phyloP scores from a whole-genome alignment of 2,329 filamentous ascomycete species.

The Orbilia quercus region DNA sequence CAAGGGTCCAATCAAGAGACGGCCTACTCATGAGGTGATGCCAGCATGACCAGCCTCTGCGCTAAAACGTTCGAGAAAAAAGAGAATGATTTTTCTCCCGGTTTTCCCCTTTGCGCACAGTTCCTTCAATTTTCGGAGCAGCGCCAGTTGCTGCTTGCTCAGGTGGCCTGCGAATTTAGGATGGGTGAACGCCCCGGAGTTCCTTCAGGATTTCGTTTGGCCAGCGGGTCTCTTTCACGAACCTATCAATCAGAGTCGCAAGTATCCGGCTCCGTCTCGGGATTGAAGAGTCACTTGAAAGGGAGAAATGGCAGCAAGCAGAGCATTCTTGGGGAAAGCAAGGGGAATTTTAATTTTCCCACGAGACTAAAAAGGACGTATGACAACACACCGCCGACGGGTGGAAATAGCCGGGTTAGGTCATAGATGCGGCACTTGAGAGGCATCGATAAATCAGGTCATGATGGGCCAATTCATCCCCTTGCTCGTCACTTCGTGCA shows the following conservation, averaged over 20 bases:
- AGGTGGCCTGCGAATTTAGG: conserved; percentile 9
- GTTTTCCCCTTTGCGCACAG: conserved; percentile 10
- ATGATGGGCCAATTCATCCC: neutral
- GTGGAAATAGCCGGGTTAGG: conserved; percentile 4
- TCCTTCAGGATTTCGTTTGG: conserved; percentile 45
- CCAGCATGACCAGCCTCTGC: conserved; percentile 34
- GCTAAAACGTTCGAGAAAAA: conserved; percentile 56
- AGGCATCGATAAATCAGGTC: conserved; percentile 24
- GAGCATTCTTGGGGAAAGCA: conserved; percentile 53
- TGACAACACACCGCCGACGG: neutral
- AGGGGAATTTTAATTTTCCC: conserved; percentile 52
- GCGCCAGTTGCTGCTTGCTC: conserved; percentile 12
- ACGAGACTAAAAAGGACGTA: neutral
- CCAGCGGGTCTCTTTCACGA: conserved; percentile 24
- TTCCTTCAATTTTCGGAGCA: conserved; percentile 33
- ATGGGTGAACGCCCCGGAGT: conserved; percentile 32
- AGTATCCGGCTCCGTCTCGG: conserved; percentile 20
- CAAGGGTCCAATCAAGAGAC: conserved; percentile 34
- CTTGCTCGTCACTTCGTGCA: neutral
- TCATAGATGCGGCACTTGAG: conserved; percentile 47
- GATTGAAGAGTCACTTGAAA: conserved; percentile 22
- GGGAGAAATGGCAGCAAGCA: too few species aligned
- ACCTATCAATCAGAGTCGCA: conserved; percentile 12
- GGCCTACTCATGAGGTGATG: conserved; percentile 40
- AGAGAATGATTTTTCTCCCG: conserved; percentile 7